These are phyloP conservation scores for Pseudogymnoascus sp. DNA, from an alignment of 2,329 filamentous ascomycete genomes.

Conservation along the genomic window DNA sequence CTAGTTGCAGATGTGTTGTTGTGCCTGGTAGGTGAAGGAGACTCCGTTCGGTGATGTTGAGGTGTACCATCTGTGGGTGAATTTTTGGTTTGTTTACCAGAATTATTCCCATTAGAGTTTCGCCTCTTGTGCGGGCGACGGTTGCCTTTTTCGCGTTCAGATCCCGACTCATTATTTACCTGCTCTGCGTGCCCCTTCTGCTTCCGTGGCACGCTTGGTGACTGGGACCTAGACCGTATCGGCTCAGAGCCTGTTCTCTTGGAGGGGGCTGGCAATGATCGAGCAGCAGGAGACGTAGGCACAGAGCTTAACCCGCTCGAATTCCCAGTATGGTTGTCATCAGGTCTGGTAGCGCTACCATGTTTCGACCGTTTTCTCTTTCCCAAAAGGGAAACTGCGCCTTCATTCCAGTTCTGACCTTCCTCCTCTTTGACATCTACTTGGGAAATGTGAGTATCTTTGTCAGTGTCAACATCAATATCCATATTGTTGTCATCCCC, in stretches of 20 bases:
- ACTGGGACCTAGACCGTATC: conserved; percentile 32
- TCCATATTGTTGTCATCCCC: conserved; percentile 22
- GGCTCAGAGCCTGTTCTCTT: conserved; percentile 45
- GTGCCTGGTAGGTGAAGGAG: conserved; percentile 40
- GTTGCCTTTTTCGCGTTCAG: conserved; percentile 21
- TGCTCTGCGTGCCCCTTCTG: conserved; percentile 25
- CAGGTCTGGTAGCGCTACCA: conserved; percentile 17
- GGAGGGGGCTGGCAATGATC: conserved; percentile 24
- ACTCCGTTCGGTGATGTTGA: conserved; percentile 29
- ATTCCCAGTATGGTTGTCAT: conserved; percentile 20
- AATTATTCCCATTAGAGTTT: conserved; percentile 20
- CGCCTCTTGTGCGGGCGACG: conserved; percentile 18
- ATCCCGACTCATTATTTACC: conserved; percentile 34
- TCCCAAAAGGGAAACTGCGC: conserved; percentile 28
- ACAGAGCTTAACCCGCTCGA: conserved; percentile 52
- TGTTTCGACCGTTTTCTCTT: conserved; percentile 43
- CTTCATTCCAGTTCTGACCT: conserved; percentile 25
- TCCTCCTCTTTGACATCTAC: conserved; percentile 20
- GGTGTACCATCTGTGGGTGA: conserved; percentile 15
- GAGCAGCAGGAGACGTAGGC: conserved; percentile 42
- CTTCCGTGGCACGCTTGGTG: conserved; percentile 32
- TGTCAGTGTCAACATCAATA: conserved; percentile 10
- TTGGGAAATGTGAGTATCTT: conserved; percentile 5
- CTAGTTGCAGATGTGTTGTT: neutral
- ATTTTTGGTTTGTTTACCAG: conserved; percentile 18